Percentiles rank a stretch among this genome's conserved stretches.
These are phyloP conservation scores for Physaria fendleri DNA, from an alignment of 345 rosid species.

Conservation along the genomic window DNA sequence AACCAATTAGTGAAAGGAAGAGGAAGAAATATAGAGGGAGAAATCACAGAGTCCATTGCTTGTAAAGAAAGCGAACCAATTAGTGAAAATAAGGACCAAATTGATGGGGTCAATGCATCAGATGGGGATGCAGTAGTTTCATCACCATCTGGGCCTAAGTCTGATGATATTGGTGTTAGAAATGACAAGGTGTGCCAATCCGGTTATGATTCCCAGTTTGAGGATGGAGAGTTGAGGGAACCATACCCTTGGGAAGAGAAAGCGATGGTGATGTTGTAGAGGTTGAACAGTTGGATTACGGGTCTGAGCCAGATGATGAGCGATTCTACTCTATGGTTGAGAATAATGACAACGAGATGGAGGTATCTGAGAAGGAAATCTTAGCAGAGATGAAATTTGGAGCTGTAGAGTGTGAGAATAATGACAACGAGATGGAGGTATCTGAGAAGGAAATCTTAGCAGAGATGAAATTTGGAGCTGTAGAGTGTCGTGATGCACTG, in stretches of 20 bases:
- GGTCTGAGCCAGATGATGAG: slow-evolving; percentile 47
- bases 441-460: slow-evolving; percentile 21
- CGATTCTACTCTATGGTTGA: slow-evolving; percentile 24
- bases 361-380: slow-evolving; percentile 25
- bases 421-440: no score
- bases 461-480: slow-evolving; percentile 1
- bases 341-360: no score
- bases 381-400: neutral
- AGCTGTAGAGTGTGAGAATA: slow-evolving; percentile 9
- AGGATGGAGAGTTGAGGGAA: slow-evolving; percentile 71
- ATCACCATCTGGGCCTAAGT: neutral
- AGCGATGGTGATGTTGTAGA: slow-evolving; percentile 31
- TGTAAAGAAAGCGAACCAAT: slow-evolving; percentile 1
- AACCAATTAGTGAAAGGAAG: neutral
- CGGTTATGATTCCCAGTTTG: slow-evolving; percentile 68
- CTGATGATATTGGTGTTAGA: slow-evolving; percentile 4
- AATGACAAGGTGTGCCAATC: slow-evolving; percentile 34
- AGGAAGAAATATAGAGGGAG: slow-evolving; percentile 6
- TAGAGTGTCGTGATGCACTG: slow-evolving; percentile 1
- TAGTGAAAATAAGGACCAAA: slow-evolving; percentile 1
- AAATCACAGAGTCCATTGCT: slow-evolving; percentile 8
- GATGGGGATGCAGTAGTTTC: slow-evolving; percentile 11
- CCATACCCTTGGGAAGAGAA: slow-evolving; percentile 46
- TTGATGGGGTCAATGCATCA: slow-evolving; percentile 9
- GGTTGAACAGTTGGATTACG: slow-evolving; percentile 50